A percentile compares a stretch with the other conserved stretches of the same genome.
Evolutionary conservation across 2,329 filamentous ascomycete species (phyloP).

Genomic region (Ampelomyces quisqualis): DNA sequence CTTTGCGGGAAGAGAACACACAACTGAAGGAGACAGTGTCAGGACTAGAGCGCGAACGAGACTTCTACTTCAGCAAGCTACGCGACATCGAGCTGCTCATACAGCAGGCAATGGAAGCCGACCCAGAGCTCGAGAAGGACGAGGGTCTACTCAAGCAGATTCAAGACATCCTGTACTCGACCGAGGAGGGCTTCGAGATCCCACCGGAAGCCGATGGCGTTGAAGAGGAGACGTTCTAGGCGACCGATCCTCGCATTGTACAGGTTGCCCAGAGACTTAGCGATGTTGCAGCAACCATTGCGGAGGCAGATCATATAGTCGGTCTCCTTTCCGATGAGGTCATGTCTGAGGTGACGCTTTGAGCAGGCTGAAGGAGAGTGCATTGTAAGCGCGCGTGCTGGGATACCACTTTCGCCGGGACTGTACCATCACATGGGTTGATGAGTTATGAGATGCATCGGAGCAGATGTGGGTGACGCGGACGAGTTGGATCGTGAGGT

Average conservation of each 20-base stretch:
- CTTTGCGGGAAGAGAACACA: conserved; percentile 79
- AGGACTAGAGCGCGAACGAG: conserved; percentile 90
- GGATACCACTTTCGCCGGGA: conserved; percentile 35
- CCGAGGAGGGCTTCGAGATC: conserved; percentile 83
- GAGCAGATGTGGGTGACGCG: background rate
- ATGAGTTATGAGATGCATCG: conserved; percentile 22
- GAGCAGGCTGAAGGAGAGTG: conserved; percentile 17
- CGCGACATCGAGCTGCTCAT: conserved; percentile 94
- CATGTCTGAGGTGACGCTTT: conserved; percentile 14
- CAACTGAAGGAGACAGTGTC: conserved; percentile 93
- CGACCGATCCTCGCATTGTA: conserved; percentile 4
- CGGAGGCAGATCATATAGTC: conserved; percentile 5
- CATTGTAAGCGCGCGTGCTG: conserved; percentile 34
- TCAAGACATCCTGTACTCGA: conserved; percentile 95
- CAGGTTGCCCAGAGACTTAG: conserved; percentile 5
- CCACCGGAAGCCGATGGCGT: conserved; percentile 73
- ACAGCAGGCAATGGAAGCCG: conserved; percentile 88
- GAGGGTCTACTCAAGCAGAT: conserved; percentile 94
- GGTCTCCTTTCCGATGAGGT: conserved; percentile 52
- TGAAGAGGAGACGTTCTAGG: conserved; percentile 65
- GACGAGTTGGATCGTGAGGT: background rate
- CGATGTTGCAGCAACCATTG: conserved; percentile 7
- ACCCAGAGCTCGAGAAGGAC: conserved; percentile 90
- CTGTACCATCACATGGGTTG: conserved; percentile 16
- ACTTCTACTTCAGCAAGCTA: conserved; percentile 99